Conservation (phyloP, 1,139 yeast genomes). For the Martiniozyma asiatica region DNA sequence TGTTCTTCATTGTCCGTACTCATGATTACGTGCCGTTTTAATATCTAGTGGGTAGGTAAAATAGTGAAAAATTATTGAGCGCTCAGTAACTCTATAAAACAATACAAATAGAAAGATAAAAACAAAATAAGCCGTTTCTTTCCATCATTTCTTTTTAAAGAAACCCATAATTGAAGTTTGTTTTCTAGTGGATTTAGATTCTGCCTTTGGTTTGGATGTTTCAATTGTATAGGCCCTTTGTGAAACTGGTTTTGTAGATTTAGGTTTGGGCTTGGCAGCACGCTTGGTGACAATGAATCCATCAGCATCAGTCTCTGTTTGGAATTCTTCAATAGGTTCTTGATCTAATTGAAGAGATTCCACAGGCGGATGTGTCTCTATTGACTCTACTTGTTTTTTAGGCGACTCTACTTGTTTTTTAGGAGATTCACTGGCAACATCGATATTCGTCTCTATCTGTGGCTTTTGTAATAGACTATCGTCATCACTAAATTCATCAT, state of each 20-base stretch:
- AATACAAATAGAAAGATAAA: too few species aligned
- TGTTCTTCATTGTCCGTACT: neutral
- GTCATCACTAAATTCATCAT: conserved; percentile 11
- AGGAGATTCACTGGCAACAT: neutral
- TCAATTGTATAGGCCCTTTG: conserved; percentile 5
- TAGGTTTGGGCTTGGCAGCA: conserved; percentile 4
- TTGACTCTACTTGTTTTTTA: neutral
- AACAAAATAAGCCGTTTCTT: too few species aligned
- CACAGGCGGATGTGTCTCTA: neutral
- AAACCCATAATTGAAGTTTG: conserved; percentile 22
- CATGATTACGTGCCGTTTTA: neutral
- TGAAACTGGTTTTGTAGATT: neutral
- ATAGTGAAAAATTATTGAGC: too few species aligned
- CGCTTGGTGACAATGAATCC: conserved; percentile 8
- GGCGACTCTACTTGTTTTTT: neutral
- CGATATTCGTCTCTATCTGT: neutral
- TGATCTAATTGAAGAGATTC: too few species aligned
- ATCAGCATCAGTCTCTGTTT: conserved; percentile 9
- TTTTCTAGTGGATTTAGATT: conserved; percentile 5
- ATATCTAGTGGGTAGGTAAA: too few species aligned
- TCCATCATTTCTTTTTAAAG: conserved; percentile 17
- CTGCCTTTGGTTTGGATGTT: conserved; percentile 1
- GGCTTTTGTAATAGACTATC: too few species aligned
- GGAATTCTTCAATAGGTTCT: conserved; percentile 6
- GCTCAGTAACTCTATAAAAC: too few species aligned